Percentiles rank a stretch among this genome's conserved stretches.
phyloP scores from a whole-genome alignment of 495 filamentous ascomycete species.

The Lentithecium fluviatile region DNA sequence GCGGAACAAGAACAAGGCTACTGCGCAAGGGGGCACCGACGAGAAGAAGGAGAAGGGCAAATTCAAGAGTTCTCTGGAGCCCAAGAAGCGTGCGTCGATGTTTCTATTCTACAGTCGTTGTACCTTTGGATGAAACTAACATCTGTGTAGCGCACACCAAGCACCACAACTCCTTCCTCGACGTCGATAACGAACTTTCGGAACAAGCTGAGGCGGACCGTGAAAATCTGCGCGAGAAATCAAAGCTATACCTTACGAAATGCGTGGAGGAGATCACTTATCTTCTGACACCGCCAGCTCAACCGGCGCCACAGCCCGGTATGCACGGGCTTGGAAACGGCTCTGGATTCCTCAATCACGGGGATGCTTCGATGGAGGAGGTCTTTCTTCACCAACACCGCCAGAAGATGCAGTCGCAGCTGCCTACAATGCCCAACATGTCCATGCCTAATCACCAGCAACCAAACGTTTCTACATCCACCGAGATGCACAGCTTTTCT shows the following conservation, averaged over 20 bases:
- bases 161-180: slow-evolving; percentile 48
- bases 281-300: slow-evolving; percentile 48
- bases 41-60: slow-evolving; percentile 35
- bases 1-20: slow-evolving; percentile 46
- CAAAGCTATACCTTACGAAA: slow-evolving; percentile 45
- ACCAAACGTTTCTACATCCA: slow-evolving; percentile 46
- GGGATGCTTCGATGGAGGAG: slow-evolving; percentile 42
- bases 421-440: slow-evolving; percentile 38
- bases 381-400: slow-evolving; percentile 46
- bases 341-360: slow-evolving; percentile 35
- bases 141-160: slow-evolving; percentile 30
- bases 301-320: slow-evolving; percentile 43
- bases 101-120: slow-evolving; percentile 4
- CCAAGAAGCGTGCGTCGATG: slow-evolving; percentile 33
- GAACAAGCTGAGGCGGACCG: slow-evolving; percentile 39
- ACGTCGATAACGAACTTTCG: slow-evolving; percentile 33
- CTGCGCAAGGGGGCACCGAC: slow-evolving; percentile 35
- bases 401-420: slow-evolving; percentile 32
- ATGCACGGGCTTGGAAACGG: slow-evolving; percentile 33
- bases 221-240: slow-evolving; percentile 45
- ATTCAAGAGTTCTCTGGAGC: slow-evolving; percentile 26
- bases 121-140: slow-evolving; percentile 21
- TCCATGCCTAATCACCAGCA: slow-evolving; percentile 58
- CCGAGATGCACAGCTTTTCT: slow-evolving; percentile 42
- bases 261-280: slow-evolving; percentile 50